A percentile compares a stretch with the other conserved stretches of the same genome.
Conservation (phyloP, 176 grass and related monocot species). For the Poa pratensis region DNA sequence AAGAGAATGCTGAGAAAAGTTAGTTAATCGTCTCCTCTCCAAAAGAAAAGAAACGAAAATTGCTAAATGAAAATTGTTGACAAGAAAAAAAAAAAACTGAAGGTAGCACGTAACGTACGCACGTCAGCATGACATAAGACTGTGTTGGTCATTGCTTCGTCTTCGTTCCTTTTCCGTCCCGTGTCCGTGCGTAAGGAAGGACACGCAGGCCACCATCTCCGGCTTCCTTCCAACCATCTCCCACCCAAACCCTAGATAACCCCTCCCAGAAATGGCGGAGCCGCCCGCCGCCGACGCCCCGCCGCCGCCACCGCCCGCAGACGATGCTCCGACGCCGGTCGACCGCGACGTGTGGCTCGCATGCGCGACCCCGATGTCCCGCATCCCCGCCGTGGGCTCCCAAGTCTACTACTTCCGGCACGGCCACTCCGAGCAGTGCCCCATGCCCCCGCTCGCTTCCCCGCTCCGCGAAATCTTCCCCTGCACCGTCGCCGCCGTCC, state of each 20-base stretch:
- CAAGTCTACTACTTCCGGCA: slow-evolving; percentile 72
- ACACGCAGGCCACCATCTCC: slow-evolving; percentile 9
- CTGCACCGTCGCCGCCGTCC: slow-evolving; percentile 49
- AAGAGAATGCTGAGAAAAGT: too few species aligned
- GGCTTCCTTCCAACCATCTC: background rate
- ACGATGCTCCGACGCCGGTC: background rate
- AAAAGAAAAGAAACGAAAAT: too few species aligned
- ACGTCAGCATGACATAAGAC: too few species aligned
- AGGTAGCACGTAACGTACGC: too few species aligned
- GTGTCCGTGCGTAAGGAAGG: background rate
- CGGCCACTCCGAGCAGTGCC: slow-evolving; percentile 73
- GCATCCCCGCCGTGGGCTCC: slow-evolving; percentile 53
- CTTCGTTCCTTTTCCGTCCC: background rate
- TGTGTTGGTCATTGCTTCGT: background rate
- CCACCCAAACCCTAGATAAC: slow-evolving; percentile 10
- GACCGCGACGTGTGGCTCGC: slow-evolving; percentile 59
- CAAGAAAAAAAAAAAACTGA: too few species aligned
- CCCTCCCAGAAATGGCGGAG: slow-evolving; percentile 4
- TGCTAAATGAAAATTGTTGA: too few species aligned
- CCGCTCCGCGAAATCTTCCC: slow-evolving; percentile 40
- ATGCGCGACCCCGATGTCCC: slow-evolving; percentile 49
- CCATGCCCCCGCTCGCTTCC: slow-evolving; percentile 22
- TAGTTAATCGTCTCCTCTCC: too few species aligned
- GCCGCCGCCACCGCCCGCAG: background rate
- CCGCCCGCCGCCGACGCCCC: background rate